Percentiles rank a stretch among this genome's conserved stretches.
phyloP scores from a whole-genome alignment of 352 stramenopile species.

The Phytophthora chlamydospora region DNA sequence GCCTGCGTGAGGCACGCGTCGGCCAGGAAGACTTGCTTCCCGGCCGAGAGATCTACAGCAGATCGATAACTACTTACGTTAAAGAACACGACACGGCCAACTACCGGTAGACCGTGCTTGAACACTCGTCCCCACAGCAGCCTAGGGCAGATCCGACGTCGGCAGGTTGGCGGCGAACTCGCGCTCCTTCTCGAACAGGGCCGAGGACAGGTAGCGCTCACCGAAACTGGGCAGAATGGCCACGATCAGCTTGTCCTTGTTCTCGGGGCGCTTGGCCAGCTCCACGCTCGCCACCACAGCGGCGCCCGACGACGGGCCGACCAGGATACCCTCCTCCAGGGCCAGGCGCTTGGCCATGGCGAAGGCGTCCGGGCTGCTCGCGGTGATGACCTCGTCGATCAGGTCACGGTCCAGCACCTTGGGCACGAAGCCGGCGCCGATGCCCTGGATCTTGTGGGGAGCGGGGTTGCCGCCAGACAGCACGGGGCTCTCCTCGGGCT shows the following conservation, averaged over 20 bases:
- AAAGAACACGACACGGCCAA: conserved; percentile 7
- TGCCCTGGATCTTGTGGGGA: conserved; percentile 86
- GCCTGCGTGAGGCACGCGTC: not conserved
- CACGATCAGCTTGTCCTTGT: conserved; percentile 87
- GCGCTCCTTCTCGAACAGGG: conserved; percentile 77
- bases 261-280: conserved; percentile 80
- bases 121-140: conserved; percentile 1
- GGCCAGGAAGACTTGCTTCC: conserved; percentile 14
- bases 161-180: conserved; percentile 67
- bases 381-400: conserved; percentile 90
- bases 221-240: conserved; percentile 90
- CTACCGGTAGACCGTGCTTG: not conserved
- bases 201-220: conserved; percentile 83
- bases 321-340: conserved; percentile 82
- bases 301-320: conserved; percentile 84
- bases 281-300: conserved; percentile 82
- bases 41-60: conserved; percentile 21
- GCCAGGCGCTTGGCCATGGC: conserved; percentile 84
- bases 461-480: conserved; percentile 76
- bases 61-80: conserved; percentile 30
- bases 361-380: conserved; percentile 81
- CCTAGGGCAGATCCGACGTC: conserved; percentile 42
- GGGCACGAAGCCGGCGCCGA: conserved; percentile 81
- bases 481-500: conserved; percentile 80
- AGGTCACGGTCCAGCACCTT: conserved; percentile 80